Conservation (phyloP, 371 early-diverging fungal genomes). For the Batrachochytrium dendrobatidis region DNA sequence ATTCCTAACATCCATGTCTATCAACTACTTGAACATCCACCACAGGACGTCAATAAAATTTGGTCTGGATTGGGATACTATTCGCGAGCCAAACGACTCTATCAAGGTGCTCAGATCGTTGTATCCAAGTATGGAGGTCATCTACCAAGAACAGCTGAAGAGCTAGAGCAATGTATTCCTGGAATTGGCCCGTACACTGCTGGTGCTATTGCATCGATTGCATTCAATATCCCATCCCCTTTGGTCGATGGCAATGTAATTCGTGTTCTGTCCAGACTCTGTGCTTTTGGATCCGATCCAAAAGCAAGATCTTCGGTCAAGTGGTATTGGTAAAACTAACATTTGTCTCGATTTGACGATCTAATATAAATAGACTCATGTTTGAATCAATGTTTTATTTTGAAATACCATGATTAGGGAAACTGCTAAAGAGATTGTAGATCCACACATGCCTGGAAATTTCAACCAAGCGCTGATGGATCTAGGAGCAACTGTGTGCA, state of each 20-base stretch:
- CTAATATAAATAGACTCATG: too few species aligned
- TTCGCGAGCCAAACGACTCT: conserved; percentile 63
- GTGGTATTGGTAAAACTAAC: conserved; percentile 54
- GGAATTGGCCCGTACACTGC: conserved; percentile 63
- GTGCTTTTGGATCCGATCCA: conserved; percentile 65
- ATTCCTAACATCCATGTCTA: background rate
- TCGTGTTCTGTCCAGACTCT: conserved; percentile 61
- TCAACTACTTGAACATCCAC: background rate
- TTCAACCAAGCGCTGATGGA: conserved; percentile 85
- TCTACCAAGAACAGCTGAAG: conserved; percentile 51
- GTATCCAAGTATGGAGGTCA: conserved; percentile 47
- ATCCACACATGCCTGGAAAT: conserved; percentile 57
- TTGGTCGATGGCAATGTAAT: conserved; percentile 80
- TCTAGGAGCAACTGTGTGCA: conserved; percentile 71
- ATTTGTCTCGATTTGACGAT: too few species aligned
- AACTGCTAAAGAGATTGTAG: conserved; percentile 52
- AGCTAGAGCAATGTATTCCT: conserved; percentile 56
- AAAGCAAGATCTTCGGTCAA: conserved; percentile 53
- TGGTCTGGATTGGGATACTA: conserved; percentile 86
- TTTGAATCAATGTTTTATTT: too few species aligned
- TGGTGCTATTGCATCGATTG: conserved; percentile 49
- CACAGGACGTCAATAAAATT: conserved; percentile 52
- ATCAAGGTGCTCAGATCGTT: conserved; percentile 62
- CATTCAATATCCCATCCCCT: conserved; percentile 53
- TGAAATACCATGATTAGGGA: too few species aligned